Evolutionary conservation across 768 basidiomycete genomes (phyloP).

Genomic region (Arthromyces matolae): DNA sequence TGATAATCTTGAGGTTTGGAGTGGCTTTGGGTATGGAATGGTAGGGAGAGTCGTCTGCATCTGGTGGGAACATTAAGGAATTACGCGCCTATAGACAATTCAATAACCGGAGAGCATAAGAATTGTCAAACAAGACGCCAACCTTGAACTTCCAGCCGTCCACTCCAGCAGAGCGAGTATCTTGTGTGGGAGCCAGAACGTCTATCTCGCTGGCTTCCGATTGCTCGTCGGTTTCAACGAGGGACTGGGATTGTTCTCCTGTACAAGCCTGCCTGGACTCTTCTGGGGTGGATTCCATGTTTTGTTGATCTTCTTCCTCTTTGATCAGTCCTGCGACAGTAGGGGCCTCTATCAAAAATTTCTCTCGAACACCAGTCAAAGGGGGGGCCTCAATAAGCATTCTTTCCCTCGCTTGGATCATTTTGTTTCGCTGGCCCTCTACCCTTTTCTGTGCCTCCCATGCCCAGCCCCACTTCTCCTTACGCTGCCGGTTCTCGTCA

Average conservation of each 20-base stretch:
- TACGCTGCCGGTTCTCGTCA: conserved; percentile 79
- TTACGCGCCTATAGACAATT: conserved; percentile 71
- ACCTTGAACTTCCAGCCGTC: conserved; percentile 86
- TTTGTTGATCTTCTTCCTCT: conserved; percentile 20
- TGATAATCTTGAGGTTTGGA: conserved; percentile 58
- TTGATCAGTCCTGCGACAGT: conserved; percentile 52
- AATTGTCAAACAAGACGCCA: conserved; percentile 9
- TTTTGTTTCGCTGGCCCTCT: conserved; percentile 58
- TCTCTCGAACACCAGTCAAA: conserved; percentile 63
- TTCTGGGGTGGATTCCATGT: conserved; percentile 21
- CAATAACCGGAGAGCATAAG: neutral
- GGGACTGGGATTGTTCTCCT: conserved; percentile 2
- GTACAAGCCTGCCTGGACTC: no score
- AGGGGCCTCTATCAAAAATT: conserved; percentile 60
- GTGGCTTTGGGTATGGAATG: conserved; percentile 35
- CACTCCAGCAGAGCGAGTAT: conserved; percentile 66
- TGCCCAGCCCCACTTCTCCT: conserved; percentile 87
- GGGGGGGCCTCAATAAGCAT: conserved; percentile 68
- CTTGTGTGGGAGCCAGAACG: conserved; percentile 79
- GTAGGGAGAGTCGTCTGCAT: conserved; percentile 83
- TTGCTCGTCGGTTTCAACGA: conserved; percentile 25
- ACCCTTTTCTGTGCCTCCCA: conserved; percentile 89
- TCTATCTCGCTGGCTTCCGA: conserved; percentile 41
- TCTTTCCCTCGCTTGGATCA: conserved; percentile 64
- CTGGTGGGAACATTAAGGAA: conserved; percentile 92